Base-by-base conservation (phyloP, 192 early-diverging fungal species). In the Podila verticillata region DNA sequence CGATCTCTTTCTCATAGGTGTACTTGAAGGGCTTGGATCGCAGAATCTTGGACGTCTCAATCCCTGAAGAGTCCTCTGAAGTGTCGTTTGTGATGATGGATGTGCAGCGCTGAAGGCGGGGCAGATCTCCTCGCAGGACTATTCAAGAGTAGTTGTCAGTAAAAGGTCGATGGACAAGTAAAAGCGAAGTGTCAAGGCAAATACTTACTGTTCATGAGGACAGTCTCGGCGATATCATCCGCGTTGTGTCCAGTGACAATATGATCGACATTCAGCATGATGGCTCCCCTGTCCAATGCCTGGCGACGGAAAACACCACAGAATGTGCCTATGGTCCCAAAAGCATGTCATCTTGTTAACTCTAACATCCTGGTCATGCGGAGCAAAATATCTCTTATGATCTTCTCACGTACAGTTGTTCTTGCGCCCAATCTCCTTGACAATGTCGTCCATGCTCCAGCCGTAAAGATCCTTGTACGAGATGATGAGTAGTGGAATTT, bases 161-260 rank as follows among this genome's bases (percentile, higher is more conserved):
- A 59, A 30, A 17, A 57, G 35, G 26, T 31, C 3, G 17, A 15
- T 15, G 3, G 39, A 44, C 39, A 44, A 44, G 1, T 15, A 44
- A 44, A 17, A 1, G 39, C 13, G 4, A 44, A 44, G n/a, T n/a
- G n/a, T 1, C 7, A 2, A 3, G 0, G 3, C 17, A 44, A 7
- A 31, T 29, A 68, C 81, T 61, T 84, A 95, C 94, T 92, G 82
- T 99, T 99, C 98, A 99, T 99, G 68, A 99, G 83, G 5, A 99
- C 94, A 7, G 98, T 99, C 84, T 99, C 98, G 34, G 98, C 98
- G 59, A 99, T 95, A 81, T 99, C 98, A 82, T 99, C 98, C 13
- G 98, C 98, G 77, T 99, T 99, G 65, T 99, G 98, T 44, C 98
- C 98, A 3, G 98, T 99, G 20, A 99, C 95, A 75, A 99, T 97